Evolutionary conservation across 257 asterid genomes (phyloP), one percentile per base, ranked within the genome.

Genomic region (Euphrasia confusa): DNA sequence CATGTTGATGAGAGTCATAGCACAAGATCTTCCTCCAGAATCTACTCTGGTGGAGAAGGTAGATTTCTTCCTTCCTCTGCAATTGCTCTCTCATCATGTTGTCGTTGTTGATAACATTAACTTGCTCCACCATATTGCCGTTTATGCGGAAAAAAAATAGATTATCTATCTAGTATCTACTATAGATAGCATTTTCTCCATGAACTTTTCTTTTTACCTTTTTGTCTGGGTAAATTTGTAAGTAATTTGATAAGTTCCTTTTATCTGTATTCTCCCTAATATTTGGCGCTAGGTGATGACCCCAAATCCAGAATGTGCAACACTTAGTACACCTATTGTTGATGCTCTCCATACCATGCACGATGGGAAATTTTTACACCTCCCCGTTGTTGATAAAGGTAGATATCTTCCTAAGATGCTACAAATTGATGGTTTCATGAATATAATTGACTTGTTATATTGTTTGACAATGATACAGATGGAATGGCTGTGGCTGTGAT

Each of bases 301-400:
- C 64, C 94, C 95, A 60, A 89, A 86, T 70, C 99, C 99, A 64
- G 96, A 93, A 77, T 89, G 96, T 79, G 91, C 90, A 12, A 80
- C 95, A 63, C 79, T 88, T 58, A 96, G 87, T 81, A 76, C 96
- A 61, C 92, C 99, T 55, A 87, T 93, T 58, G 89, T 93, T 68
- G 96, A 93, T 75, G 99, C 99, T 58, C 88, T 89, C 76, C 99
- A 89, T 75, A 89, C 85, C 62, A 93, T 93, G 97, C 97, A 87
- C 62, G 95, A 93, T 54, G 96, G 99, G 8, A 83, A 77, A 74
- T 93, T 87, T 64, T 80, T 93, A 71, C 99, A 93, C 83, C 95
- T 93, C 69, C 99, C 99, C 39, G 93, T 93, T 71, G 83, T 89
- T 72, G 90, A 91, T 77, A 83, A 74, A 85, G 98, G 98, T 91